Percentiles rank a stretch among this genome's conserved stretches.
Evolutionary conservation across 192 early-diverging fungal genomes (phyloP).

Genomic region (Rhizoclosmatium sp.): DNA sequence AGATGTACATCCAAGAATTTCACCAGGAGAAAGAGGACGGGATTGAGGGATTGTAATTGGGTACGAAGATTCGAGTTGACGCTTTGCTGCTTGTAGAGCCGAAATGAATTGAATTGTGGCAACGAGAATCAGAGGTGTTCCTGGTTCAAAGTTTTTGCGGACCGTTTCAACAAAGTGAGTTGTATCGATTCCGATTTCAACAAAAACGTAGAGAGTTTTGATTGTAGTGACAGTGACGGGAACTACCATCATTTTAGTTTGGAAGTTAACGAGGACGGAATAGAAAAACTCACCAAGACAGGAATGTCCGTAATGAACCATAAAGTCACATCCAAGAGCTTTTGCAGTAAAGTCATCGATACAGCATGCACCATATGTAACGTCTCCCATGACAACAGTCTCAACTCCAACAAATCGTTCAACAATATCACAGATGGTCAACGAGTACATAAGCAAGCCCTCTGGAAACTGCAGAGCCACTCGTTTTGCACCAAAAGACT

Average conservation of each 20-base stretch:
- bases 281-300: conserved; percentile 74
- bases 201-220: conserved; percentile 98
- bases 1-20: conserved; percentile 95
- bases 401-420: conserved; percentile 83
- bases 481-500: conserved; percentile 74
- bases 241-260: conserved; percentile 52
- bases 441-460: conserved; percentile 93
- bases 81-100: conserved; percentile 77
- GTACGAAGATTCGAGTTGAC: conserved; percentile 70
- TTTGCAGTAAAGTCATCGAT: conserved; percentile 96
- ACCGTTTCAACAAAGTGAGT: conserved; percentile 93
- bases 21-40: conserved; percentile 94
- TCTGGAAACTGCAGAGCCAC: conserved; percentile 98
- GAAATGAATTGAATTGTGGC: conserved; percentile 95
- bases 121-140: conserved; percentile 77
- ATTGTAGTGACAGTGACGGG: conserved; percentile 94
- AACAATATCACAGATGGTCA: conserved; percentile 91
- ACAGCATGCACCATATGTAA: conserved; percentile 99
- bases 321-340: conserved; percentile 93
- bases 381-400: conserved; percentile 97
- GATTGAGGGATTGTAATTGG: conserved; percentile 84
- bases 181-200: conserved; percentile 95
- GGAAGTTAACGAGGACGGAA: conserved; percentile 1
- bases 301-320: conserved; percentile 98
- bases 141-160: conserved; percentile 81